Base-by-base conservation (phyloP, 1,284 basidiomycete genomes). In the Anthracocystis setariae region DNA sequence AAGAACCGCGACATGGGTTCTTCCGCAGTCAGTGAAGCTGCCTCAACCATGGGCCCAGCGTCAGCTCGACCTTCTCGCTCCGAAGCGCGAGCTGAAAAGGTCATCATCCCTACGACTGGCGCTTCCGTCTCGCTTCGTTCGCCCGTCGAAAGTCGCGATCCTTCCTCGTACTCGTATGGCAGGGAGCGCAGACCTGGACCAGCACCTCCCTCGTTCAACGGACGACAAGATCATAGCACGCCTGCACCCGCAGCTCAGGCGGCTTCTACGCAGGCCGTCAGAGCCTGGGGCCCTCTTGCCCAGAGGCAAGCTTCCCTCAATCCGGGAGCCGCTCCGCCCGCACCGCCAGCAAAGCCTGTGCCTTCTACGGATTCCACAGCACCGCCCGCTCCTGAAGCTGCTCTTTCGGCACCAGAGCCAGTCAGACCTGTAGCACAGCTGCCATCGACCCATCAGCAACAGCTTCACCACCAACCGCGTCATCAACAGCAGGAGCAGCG, bases 211-310 rank as follows among this genome's bases (percentile, higher is more conserved):
- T 27, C 57, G 7, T 67, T 61, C 25, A 52, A 57, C n/a, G 50
- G 46, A 24, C 54, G 69, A 25, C 44, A 59, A 8, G 69, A 72
- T 5, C 46, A 51, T n/a, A 7, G 47, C 15, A 46, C 45, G 7
- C 33, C 38, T 24, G 42, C 59, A 2, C 48, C 60, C 17, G 44
- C 64, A 18, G 52, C 40, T n/a, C 56, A 59, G 27, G 53, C 52
- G 23, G 56, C 60, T 1, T 55, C 56, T 4, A 37, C 58, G 1
- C 59, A 63, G n/a, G 69, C 69, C 0, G 70, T 32, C 9, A 51
- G 70, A 29, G 65, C 70, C 21, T 82, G 80, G 80, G 80, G 80
- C 9, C 79, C 80, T 2, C 54, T 82, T 13, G 80, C 79, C 60
- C 46, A 76, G 55, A 46, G 76, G 51, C 58, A 74, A 49, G 69